Conservation (phyloP, 352 stramenopile genomes). For the Globisporangium nagaii region DNA sequence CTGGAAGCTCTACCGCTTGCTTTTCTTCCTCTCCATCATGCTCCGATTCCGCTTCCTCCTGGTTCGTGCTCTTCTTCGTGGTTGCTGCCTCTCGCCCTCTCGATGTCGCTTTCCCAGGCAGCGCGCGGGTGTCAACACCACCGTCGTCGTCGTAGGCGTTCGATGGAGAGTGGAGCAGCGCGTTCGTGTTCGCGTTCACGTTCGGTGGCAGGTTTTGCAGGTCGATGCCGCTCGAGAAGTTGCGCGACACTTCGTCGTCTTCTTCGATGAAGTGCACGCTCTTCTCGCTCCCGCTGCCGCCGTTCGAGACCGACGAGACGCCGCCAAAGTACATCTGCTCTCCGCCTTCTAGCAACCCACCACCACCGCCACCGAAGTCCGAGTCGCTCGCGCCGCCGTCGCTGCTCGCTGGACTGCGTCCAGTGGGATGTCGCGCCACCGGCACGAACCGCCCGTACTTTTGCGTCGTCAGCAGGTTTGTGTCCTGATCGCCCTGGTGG, state of each 20-base stretch:
- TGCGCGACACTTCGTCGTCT: conserved; percentile 29
- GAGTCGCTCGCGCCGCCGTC: not conserved
- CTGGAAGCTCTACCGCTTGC: conserved; percentile 13
- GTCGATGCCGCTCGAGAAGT: conserved; percentile 46
- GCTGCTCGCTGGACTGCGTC: not conserved
- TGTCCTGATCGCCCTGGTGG: not conserved
- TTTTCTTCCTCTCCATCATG: not conserved
- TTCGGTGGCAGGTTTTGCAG: conserved; percentile 9
- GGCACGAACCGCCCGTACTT: conserved; percentile 36
- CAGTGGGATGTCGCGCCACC: not conserved
- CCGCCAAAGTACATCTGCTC: conserved; percentile 44
- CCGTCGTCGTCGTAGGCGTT: conserved; percentile 5
- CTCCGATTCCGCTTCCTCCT: conserved; percentile 15
- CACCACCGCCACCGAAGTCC: not conserved
- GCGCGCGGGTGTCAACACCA: no score
- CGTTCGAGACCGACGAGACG: conserved; percentile 66
- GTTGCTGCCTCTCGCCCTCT: not conserved
- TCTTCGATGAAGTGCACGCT: conserved; percentile 66
- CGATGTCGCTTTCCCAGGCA: not conserved
- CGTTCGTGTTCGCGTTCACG: no score
- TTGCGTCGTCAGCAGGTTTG: conserved; percentile 28
- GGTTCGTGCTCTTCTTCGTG: conserved; percentile 18
- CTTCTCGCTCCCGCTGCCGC: conserved; percentile 38
- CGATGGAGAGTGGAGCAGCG: not conserved
- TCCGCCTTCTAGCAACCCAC: not conserved